Base-by-base conservation (phyloP, 257 asterid genomes). In the Jacaranda copaia region DNA sequence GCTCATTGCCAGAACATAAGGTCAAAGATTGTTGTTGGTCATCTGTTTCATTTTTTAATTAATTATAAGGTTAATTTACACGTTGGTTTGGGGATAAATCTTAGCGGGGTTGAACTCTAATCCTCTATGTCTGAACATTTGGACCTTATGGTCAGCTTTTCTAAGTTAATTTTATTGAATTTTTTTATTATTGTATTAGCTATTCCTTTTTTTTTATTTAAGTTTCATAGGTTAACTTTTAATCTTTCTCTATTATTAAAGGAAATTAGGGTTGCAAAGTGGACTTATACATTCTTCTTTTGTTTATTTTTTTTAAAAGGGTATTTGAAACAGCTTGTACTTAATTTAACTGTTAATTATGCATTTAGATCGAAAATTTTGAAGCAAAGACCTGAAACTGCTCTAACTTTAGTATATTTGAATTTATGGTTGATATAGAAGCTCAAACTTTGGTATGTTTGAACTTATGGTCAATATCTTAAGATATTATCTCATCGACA, bases 21-120 rank as follows among this genome's bases (percentile, higher is more conserved):
- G 82, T 73, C 82, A 77, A 67, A 77, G 73, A 72, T 72, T 0
- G 35, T 70, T 36, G 72, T 72, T 70, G 77, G 68, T 72, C 76
- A 77, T 56, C 15, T 42, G 49, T 6, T 59, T 8, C 18, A 62
- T 61, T 20, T 20, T 52, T 51, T 16, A 15, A 6, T 55, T 55
- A 55, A 55, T 48, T 9, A 48, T 8, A 42, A 4, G 15, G 57
- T 48, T 7, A 15, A 13, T 55, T n/a, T 19, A 6, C 10, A 55
- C 5, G 2, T 5, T 5, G 65, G 6, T 32, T 3, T 12, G 65
- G 40, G 42, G 15, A 25, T 59, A 59, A 25, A 59, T 59, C 65
- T 20, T 59, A 59, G 4, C 8, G 13, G 19, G n/a, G 1, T 55
- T 55, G 61, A 35, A 4, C 61, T n/a, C 10, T 16, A 6, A 39